Evolutionary conservation across 768 basidiomycete genomes (phyloP).

Genomic region (Grammothele lineata): DNA sequence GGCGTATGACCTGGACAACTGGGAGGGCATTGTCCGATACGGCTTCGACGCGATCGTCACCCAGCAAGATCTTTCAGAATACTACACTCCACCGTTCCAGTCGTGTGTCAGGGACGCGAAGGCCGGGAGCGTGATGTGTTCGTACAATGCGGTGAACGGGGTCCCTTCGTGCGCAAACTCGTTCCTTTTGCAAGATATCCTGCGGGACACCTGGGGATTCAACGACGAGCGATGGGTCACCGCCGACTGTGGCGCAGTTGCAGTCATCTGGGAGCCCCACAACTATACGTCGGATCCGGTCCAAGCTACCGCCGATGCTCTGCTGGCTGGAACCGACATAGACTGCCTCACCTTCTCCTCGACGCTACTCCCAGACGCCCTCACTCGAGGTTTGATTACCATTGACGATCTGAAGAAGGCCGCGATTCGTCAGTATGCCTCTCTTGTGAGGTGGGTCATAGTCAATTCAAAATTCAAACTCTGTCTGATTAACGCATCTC

Average conservation of each 20-base stretch:
- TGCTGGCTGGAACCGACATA: constrained; percentile 42
- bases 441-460: constrained; percentile 53
- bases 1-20: constrained; percentile 54
- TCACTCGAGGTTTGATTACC: constrained; percentile 43
- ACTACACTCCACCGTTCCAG: constrained; percentile 53
- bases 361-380: constrained; percentile 40
- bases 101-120: constrained; percentile 58
- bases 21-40: constrained; percentile 46
- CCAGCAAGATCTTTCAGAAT: constrained; percentile 52
- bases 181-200: constrained; percentile 47
- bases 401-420: constrained; percentile 40
- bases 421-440: constrained; percentile 46
- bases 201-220: constrained; percentile 51
- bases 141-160: constrained; percentile 60
- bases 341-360: constrained; percentile 51
- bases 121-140: constrained; percentile 59
- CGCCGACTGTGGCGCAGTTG: constrained; percentile 52
- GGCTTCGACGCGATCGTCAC: constrained; percentile 51
- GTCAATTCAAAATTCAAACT: too few species aligned
- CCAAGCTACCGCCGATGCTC: constrained; percentile 44
- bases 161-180: constrained; percentile 51
- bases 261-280: constrained; percentile 48
- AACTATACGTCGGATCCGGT: constrained; percentile 40
- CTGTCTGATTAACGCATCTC: too few species aligned
- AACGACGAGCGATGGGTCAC: constrained; percentile 49